Evolutionary conservation across 2,329 filamentous ascomycete species (phyloP), one percentile per base, ranked within the genome.

Genomic region (Metarhizium brunneum): DNA sequence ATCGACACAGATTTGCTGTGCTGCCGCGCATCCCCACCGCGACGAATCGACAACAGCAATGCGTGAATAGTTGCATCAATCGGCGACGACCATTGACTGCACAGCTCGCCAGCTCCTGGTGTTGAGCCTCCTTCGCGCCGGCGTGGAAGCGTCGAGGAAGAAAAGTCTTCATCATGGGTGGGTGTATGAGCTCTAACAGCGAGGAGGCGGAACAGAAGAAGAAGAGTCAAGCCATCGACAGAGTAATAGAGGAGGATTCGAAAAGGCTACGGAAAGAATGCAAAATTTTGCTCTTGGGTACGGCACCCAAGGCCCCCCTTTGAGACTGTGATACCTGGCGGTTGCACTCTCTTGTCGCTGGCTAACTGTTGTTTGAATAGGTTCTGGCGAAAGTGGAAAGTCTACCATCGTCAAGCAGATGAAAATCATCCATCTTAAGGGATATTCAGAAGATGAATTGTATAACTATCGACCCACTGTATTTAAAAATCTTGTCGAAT

Each of bases 371-470:
- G 38, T 30, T 35, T 35, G 38, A 36, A 62, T 70, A 96, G 94
- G 94, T 62, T 97, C 94, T 62, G 94, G 94, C 62, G 94, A 99
- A 77, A 97, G 92, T 73, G 94, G 94, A 63, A 99, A 99, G 75
- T 97, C 94, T 57, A 99, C 94, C 10, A 97, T 99, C 66, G 94
- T 99, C 64, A 99, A 99, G 74, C 94, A 99, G 79, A 99, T 99
- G 94, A 99, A 97, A 76, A 99, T 99, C 65, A 97, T 99, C 68
- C 94, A 99, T 69, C 87, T 97, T 66, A 96, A 96, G 74, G 94
- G 94, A 58, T 99, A 99, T 73, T 92, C 90, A 11, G 85, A 90
- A 63, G 92, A 97, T 65, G 94, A 99, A 73, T 80, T 97, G 52
- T 88, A 88, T 66, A 87, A 96, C 69, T 97, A 97, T 76, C 88